A percentile compares a stretch with the other conserved stretches of the same genome.
These are phyloP conservation scores for Lactarius sp. DNA, from an alignment of 768 basidiomycete genomes.

Conservation along the genomic window DNA sequence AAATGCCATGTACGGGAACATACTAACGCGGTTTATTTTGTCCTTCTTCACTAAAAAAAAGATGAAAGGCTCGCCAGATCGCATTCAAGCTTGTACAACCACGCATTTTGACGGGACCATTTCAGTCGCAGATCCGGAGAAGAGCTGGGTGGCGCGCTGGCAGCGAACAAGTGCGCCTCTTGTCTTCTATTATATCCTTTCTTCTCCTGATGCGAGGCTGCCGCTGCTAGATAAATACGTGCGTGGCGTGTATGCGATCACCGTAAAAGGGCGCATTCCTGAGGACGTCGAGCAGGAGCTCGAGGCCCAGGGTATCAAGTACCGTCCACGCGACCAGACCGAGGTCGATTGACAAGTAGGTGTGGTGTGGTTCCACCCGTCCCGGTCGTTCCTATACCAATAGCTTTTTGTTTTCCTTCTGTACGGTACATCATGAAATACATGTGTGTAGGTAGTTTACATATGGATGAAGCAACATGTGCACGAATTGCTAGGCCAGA, in stretches of 20 bases:
- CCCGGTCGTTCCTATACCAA: not conserved
- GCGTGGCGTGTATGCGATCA: conserved; percentile 89
- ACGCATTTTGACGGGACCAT: conserved; percentile 91
- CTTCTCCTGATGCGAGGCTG: conserved; percentile 3
- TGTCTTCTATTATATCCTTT: conserved; percentile 19
- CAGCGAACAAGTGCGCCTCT: conserved; percentile 74
- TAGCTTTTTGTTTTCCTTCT: not conserved
- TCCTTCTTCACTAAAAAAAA: conserved; percentile 31
- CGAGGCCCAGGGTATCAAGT: conserved; percentile 70
- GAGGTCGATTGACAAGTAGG: conserved; percentile 51
- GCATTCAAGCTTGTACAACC: conserved; percentile 83
- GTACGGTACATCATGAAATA: conserved; percentile 6
- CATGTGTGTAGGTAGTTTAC: not conserved
- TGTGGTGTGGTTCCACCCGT: no score
- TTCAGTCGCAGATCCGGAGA: conserved; percentile 77
- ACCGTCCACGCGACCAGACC: conserved; percentile 78
- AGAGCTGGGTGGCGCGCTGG: conserved; percentile 96
- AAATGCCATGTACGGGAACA: no score
- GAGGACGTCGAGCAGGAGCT: conserved; percentile 83
- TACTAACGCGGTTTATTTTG: not conserved
- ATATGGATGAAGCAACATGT: not conserved
- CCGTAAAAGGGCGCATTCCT: conserved; percentile 79
- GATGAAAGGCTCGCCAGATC: conserved; percentile 86
- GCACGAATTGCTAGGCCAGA: not conserved
- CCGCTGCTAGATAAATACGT: conserved; percentile 73